A percentile compares a stretch with the other conserved stretches of the same genome.
Conservation (phyloP, 2,329 filamentous ascomycete genomes). For the Diaporthe capsici region DNA sequence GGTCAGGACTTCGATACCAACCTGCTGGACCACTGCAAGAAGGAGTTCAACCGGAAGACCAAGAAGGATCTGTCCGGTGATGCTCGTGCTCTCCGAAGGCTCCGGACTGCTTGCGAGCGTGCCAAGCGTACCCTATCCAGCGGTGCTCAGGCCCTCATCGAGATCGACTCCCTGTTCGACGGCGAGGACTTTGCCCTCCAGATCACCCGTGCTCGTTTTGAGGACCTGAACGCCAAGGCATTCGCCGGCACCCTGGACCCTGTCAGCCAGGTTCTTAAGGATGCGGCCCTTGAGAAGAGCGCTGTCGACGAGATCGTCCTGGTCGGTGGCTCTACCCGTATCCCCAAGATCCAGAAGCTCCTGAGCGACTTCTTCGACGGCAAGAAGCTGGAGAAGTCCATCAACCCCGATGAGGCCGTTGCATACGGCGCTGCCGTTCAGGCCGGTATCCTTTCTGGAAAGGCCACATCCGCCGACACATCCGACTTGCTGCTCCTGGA, state of each 20-base stretch:
- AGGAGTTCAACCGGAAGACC: constrained; percentile 88
- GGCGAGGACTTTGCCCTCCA: constrained; percentile 97
- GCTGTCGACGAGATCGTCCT: constrained; percentile 98
- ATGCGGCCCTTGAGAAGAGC: constrained; percentile 88
- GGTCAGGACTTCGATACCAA: constrained; percentile 97
- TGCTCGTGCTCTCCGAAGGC: constrained; percentile 92
- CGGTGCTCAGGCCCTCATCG: constrained; percentile 96
- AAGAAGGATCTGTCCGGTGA: constrained; percentile 86
- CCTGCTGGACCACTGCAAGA: constrained; percentile 96
- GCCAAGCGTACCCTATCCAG: constrained; percentile 99
- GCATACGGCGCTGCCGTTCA: constrained; percentile 99
- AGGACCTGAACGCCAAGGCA: constrained; percentile 96
- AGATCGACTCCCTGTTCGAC: constrained; percentile 98
- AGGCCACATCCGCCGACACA: constrained; percentile 96
- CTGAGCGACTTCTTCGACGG: constrained; percentile 99
- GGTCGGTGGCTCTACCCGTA: constrained; percentile 99
- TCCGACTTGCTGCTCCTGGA: constrained; percentile 95
- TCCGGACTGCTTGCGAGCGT: constrained; percentile 98
- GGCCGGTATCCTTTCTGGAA: constrained; percentile 98
- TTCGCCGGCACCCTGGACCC: constrained; percentile 95
- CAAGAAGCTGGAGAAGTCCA: constrained; percentile 99
- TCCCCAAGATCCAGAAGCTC: constrained; percentile 98
- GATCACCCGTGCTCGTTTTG: constrained; percentile 98
- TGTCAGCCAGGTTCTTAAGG: constrained; percentile 96
- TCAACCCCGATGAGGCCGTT: constrained; percentile 99